These are phyloP conservation scores for Xylaria nigripes DNA, from an alignment of 495 filamentous ascomycete genomes.

Conservation along the genomic window DNA sequence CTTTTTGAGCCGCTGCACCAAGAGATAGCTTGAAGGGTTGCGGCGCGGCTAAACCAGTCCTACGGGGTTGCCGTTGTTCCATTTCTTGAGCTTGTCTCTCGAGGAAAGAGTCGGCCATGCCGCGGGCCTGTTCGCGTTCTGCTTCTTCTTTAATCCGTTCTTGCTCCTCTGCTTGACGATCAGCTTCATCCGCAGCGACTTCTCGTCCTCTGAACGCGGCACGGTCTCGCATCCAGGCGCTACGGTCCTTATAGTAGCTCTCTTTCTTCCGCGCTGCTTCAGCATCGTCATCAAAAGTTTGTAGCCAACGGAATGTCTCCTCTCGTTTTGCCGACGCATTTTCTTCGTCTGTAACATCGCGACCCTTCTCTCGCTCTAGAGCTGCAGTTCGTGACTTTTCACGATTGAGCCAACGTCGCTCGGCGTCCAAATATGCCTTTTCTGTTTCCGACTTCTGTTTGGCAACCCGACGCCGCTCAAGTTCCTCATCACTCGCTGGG, in stretches of 20 bases:
- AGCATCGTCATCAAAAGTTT: constrained; percentile 81
- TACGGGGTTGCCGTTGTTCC: constrained; percentile 46
- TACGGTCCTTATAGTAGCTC: constrained; percentile 80
- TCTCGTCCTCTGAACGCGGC: constrained; percentile 64
- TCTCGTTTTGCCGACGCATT: constrained; percentile 45
- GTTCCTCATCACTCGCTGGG: constrained; percentile 80
- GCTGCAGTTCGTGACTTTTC: constrained; percentile 78
- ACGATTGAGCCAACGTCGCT: constrained; percentile 82
- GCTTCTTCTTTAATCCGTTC: constrained; percentile 61
- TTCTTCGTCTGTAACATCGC: constrained; percentile 68
- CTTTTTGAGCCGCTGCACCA: constrained; percentile 76
- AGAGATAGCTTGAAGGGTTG: constrained; percentile 92
- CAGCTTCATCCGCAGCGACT: constrained; percentile 65
- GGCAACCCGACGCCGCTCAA: constrained; percentile 61
- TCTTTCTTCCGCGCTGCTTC: constrained; percentile 65
- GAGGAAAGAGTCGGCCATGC: constrained; percentile 89
- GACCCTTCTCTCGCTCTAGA: constrained; percentile 69
- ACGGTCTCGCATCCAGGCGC: constrained; percentile 76
- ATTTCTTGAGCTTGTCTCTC: constrained; percentile 82
- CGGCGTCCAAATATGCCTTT: constrained; percentile 75
- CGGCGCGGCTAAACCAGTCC: constrained; percentile 48
- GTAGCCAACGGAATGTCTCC: constrained; percentile 62
- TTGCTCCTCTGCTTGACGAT: constrained; percentile 67
- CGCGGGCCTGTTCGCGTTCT: constrained; percentile 68
- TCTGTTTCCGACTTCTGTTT: constrained; percentile 69